These are phyloP conservation scores for Basipetospora chlamydospora DNA, from an alignment of 2,329 filamentous ascomycete species.

Conservation along the genomic window DNA sequence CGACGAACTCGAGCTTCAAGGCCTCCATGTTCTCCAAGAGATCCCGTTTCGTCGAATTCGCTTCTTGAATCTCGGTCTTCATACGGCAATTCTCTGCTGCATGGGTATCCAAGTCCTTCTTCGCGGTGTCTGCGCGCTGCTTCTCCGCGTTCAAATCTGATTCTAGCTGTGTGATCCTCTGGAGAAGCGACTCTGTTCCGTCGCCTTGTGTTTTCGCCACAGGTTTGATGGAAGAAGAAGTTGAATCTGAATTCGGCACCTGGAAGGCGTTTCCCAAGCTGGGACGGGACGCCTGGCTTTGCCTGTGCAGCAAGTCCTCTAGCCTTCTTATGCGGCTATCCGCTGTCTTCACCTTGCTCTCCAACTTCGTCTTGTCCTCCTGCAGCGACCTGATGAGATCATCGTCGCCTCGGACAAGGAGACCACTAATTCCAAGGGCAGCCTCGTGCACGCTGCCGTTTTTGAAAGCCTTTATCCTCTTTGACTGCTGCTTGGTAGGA, in stretches of 20 bases:
- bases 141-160: conserved; percentile 62
- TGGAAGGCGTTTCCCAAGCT: conserved; percentile 42
- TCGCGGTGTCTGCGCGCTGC: conserved; percentile 49
- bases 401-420: conserved; percentile 76
- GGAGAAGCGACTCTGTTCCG: conserved; percentile 28
- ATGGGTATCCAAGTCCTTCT: conserved; percentile 52
- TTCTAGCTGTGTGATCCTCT: conserved; percentile 52
- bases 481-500: conserved; percentile 75
- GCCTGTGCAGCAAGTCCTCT: conserved; percentile 82
- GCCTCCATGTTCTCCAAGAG: conserved; percentile 90
- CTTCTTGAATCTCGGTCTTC: conserved; percentile 64
- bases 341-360: conserved; percentile 64
- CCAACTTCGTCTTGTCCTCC: conserved; percentile 64
- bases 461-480: conserved; percentile 85
- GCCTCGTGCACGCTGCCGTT: conserved; percentile 90
- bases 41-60: conserved; percentile 83
- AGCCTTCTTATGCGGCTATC: conserved; percentile 82
- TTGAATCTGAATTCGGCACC: conserved; percentile 20
- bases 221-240: neutral
- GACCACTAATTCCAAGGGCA: conserved; percentile 71
- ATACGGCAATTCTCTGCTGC: conserved; percentile 44
- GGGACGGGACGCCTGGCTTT: conserved; percentile 45
- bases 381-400: conserved; percentile 65
- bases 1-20: conserved; percentile 73
- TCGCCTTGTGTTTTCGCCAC: conserved; percentile 20